A percentile compares a stretch with the other conserved stretches of the same genome.
phyloP scores from a whole-genome alignment of 1,139 yeast species.

The Hanseniaspora sp. region DNA sequence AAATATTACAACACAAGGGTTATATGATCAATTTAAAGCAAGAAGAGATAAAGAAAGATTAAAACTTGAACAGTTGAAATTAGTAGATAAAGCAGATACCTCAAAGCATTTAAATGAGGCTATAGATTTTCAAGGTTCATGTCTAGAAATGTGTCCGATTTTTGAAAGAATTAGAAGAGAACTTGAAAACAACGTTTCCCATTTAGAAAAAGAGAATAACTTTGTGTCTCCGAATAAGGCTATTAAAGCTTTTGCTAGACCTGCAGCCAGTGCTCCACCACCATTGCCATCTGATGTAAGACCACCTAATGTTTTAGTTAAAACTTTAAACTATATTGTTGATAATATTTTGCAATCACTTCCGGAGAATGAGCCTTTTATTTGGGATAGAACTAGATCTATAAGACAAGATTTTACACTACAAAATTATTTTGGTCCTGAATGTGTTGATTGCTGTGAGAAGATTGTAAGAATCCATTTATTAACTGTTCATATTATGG shows the following conservation, averaged over 20 bases:
- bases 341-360: conserved; percentile 50
- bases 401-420: conserved; percentile 94
- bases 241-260: conserved; percentile 86
- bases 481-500: conserved; percentile 74
- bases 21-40: conserved; percentile 52
- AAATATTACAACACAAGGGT: conserved; percentile 29
- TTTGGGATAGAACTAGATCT: conserved; percentile 99
- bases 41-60: conserved; percentile 68
- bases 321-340: conserved; percentile 60
- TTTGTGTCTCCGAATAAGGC: conserved; percentile 61
- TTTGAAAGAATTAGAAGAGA: conserved; percentile 85
- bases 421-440: conserved; percentile 88
- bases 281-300: conserved; percentile 95
- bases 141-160: conserved; percentile 88
- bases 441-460: conserved; percentile 88
- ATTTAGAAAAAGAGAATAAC: conserved; percentile 54
- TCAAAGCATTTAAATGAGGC: conserved; percentile 80
- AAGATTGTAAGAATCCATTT: conserved; percentile 83
- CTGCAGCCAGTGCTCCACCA: conserved; percentile 98
- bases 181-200: conserved; percentile 75
- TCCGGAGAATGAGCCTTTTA: conserved; percentile 78
- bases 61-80: conserved; percentile 68
- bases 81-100: conserved; percentile 80
- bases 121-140: conserved; percentile 74
- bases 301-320: conserved; percentile 65